Evolutionary conservation across 345 rosid genomes (phyloP).

Genomic region (Raphanus sativus): DNA sequence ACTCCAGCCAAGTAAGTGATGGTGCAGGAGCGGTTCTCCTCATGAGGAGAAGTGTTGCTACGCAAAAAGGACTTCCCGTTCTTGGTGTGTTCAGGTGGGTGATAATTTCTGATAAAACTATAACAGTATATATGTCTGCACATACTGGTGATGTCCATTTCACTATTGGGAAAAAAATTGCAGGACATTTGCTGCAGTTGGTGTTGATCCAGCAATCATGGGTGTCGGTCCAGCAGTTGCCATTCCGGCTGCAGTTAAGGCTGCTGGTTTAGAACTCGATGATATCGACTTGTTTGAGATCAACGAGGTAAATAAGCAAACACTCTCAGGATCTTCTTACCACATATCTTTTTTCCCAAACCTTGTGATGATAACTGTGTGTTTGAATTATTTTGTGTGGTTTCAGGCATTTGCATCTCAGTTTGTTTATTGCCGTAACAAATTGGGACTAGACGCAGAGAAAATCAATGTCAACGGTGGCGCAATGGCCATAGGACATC

Average conservation of each 20-base stretch:
- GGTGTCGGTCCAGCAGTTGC: conserved; percentile 98
- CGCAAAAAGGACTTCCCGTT: conserved; percentile 75
- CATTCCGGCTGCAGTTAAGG: conserved; percentile 95
- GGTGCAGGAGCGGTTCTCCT: conserved; percentile 99
- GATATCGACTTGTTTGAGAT: conserved; percentile 97
- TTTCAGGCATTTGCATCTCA: conserved; percentile 97
- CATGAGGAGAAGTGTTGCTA: conserved; percentile 93
- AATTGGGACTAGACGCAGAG: conserved; percentile 81
- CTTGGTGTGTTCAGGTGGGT: conserved; percentile 92
- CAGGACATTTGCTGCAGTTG: conserved; percentile 96
- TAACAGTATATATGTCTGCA: not conserved
- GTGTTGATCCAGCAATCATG: conserved; percentile 99
- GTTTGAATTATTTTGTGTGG: not conserved
- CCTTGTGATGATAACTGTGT: not conserved
- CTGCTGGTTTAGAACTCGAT: conserved; percentile 88
- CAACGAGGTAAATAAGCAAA: conserved; percentile 67
- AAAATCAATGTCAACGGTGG: conserved; percentile 97
- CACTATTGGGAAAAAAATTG: conserved; percentile 27
- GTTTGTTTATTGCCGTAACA: conserved; percentile 88
- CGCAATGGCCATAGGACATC: conserved; percentile 98
- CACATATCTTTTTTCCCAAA: not conserved
- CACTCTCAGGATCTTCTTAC: not conserved
- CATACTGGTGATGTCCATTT: conserved; percentile 10
- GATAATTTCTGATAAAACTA: not conserved
- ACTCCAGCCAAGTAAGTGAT: conserved; percentile 96